Percentiles rank a stretch among this genome's conserved stretches.
phyloP scores from a whole-genome alignment of 371 early-diverging fungal species.

The Conidiobolus incongruus region DNA sequence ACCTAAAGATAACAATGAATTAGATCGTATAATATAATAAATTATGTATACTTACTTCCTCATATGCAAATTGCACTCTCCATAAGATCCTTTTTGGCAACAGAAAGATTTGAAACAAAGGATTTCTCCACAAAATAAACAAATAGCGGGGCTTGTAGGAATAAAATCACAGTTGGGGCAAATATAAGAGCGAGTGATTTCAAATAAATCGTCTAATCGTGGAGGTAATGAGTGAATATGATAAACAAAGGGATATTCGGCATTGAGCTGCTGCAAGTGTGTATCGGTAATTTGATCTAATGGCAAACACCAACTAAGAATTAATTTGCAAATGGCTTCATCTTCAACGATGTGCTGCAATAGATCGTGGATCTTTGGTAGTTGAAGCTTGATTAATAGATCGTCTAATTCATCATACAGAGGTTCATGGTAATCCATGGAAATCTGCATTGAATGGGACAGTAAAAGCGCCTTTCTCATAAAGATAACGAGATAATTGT shows the following conservation, averaged over 20 bases:
- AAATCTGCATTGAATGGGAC: background rate
- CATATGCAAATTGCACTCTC: constrained; percentile 83
- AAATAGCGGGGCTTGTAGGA: constrained; percentile 75
- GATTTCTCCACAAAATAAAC: constrained; percentile 78
- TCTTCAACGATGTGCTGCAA: background rate
- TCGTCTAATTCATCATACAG: background rate
- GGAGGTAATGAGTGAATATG: constrained; percentile 54
- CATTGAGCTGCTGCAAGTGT: background rate
- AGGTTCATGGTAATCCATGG: background rate
- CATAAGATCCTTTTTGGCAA: constrained; percentile 39
- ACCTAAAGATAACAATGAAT: constrained; percentile 21
- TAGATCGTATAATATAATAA: background rate
- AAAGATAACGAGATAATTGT: background rate
- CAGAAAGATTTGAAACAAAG: constrained; percentile 84
- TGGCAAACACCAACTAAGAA: background rate
- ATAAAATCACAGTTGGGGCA: constrained; percentile 66
- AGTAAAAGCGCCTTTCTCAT: constrained; percentile 1
- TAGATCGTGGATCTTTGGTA: background rate
- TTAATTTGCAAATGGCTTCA: background rate
- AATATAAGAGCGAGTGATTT: constrained; percentile 43
- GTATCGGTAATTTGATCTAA: background rate
- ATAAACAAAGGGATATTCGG: constrained; percentile 11
- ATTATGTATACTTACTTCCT: constrained; percentile 38
- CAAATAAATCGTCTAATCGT: constrained; percentile 61
- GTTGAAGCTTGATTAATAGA: background rate